Evolutionary conservation across 352 stramenopile genomes (phyloP), one percentile per base, ranked within the genome.

Genomic region (Globisporangium alternatum): DNA sequence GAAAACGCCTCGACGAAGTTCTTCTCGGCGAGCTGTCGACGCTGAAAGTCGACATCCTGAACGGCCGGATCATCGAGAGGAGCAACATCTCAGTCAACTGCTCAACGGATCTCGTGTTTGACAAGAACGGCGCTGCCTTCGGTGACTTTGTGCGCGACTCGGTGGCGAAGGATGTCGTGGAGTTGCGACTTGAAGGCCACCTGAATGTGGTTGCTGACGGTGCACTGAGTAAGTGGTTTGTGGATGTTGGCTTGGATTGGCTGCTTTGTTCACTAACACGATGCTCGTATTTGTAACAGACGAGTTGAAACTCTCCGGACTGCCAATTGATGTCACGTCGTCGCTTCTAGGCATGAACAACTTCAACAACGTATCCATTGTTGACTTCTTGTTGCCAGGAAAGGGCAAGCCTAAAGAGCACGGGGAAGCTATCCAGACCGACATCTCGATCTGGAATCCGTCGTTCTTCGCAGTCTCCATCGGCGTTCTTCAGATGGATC

Each of bases 61-160:
- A 84, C 35, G 84, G 82, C 30, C 68, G 67, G 13, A 63, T 93
- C 15, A 72, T 89, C 21, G 76, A 76, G 28, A 70, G 69, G 49
- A 86, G 78, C 67, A 93, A 93, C 53, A 79, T 93, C 64, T 88
- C 84, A 8, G 81, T 93, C 19, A 68, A 89, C 6, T 90, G 77
- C 53, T 64, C 72, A 44, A 86, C 84, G 1, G 51, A 79, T 25
- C 63, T 91, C 31, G 51, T 67, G 0, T 77, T 93, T 31, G 67
- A 53, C 21, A 70, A 75, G 33, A 56, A 70, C 10, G 84, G 84
- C 10, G 66, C 66, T 33, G 54, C 75, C 12, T 93, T 93, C 59
- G 84, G 84, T 17, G 64, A 65, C 30, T 91, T 93, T 48, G 82
- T 93, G 59, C 82, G 78, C n/a, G 56, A 82, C 48, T 89, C 82